Percentiles rank a stretch among this genome's conserved stretches.
These are phyloP conservation scores for Phytophthora quininea DNA, from an alignment of 352 stramenopile genomes.

Conservation along the genomic window DNA sequence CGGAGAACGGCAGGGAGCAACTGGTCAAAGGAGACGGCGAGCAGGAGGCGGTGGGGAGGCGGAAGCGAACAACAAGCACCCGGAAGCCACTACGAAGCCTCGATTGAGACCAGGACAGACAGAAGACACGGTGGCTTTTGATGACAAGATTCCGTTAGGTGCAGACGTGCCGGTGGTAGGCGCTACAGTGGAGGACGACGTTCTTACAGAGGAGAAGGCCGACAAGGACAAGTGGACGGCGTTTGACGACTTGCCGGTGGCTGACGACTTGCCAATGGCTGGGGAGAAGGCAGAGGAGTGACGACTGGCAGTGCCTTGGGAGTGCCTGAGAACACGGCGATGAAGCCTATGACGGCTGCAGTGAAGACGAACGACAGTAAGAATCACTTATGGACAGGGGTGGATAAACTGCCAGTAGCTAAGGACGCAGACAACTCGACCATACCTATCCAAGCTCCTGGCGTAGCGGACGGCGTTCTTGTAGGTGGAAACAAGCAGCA, in stretches of 20 bases:
- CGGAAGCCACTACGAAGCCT: constrained; percentile 19
- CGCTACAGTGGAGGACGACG: constrained; percentile 10
- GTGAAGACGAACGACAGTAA: background rate
- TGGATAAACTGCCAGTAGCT: constrained; percentile 28
- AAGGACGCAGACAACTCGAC: background rate
- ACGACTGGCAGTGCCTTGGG: background rate
- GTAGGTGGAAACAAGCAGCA: background rate
- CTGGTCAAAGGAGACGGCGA: constrained; percentile 25
- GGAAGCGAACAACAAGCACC: constrained; percentile 23
- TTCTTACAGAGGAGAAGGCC: constrained; percentile 1
- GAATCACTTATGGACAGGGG: constrained; percentile 25
- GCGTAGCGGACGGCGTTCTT: background rate
- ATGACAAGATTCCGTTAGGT: constrained; percentile 32
- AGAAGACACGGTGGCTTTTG: constrained; percentile 27
- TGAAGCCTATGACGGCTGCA: constrained; percentile 4
- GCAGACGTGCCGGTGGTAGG: constrained; percentile 27
- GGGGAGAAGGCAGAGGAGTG: background rate
- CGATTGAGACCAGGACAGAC: constrained; percentile 13
- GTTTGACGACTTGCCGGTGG: constrained; percentile 21
- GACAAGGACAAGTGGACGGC: constrained; percentile 24
- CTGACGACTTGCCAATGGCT: background rate
- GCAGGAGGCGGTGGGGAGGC: constrained; percentile 23
- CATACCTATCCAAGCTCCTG: constrained; percentile 1
- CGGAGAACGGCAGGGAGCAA: constrained; percentile 20
- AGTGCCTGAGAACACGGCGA: constrained; percentile 11